A percentile compares a stretch with the other conserved stretches of the same genome.
Evolutionary conservation across 1,139 yeast genomes (phyloP).

Genomic region (Candida labiduridarum): DNA sequence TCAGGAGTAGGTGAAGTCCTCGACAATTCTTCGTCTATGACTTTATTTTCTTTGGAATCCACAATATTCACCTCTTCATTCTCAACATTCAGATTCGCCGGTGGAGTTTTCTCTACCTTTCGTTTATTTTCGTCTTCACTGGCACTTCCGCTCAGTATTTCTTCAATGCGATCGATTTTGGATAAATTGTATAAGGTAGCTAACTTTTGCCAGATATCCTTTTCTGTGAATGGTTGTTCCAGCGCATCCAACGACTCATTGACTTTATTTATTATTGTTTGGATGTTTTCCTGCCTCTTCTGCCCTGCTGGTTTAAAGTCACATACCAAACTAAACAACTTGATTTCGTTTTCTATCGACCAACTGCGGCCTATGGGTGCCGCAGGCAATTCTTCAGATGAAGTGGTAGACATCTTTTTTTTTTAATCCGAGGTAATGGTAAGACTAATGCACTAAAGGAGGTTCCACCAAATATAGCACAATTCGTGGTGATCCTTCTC

Average conservation of each 20-base stretch:
- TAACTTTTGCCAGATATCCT: conserved; percentile 63
- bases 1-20: conserved; percentile 7
- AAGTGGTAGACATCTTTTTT: not conserved
- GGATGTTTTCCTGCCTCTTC: conserved; percentile 62
- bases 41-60: not conserved
- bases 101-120: conserved; percentile 20
- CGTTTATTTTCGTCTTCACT: conserved; percentile 9
- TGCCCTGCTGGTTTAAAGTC: conserved; percentile 68
- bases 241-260: conserved; percentile 31
- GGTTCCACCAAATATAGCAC: no score
- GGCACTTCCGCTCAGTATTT: conserved; percentile 15
- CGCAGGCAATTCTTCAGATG: not conserved
- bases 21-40: conserved; percentile 8
- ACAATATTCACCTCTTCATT: conserved; percentile 8
- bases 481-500: no score
- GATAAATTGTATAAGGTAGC: conserved; percentile 54
- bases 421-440: not conserved
- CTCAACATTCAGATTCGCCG: conserved; percentile 41
- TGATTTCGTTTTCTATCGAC: conserved; percentile 68
- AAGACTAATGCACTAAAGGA: not conserved
- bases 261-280: conserved; percentile 53
- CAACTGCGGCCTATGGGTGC: conserved; percentile 30
- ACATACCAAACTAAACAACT: conserved; percentile 65
- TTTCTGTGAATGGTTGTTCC: conserved; percentile 33
- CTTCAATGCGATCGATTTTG: conserved; percentile 55